Evolutionary conservation across 2,329 filamentous ascomycete species (phyloP), one percentile per base, ranked within the genome.

Genomic region (Lasiodiplodia citricola): DNA sequence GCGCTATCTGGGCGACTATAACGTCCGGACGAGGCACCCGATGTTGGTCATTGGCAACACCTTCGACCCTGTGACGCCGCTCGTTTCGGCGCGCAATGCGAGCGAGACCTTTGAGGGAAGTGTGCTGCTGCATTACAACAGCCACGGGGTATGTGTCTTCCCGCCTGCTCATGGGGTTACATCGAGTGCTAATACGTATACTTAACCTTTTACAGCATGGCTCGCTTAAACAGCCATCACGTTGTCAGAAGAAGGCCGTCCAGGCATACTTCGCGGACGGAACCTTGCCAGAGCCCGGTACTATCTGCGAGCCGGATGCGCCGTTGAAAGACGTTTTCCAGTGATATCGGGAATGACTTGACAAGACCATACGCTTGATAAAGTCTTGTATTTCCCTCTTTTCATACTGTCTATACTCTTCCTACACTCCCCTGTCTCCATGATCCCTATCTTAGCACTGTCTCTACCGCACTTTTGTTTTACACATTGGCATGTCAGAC

Each of bases 41-140:
- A 5, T 63, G 14, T 41, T 68, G 31, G 3, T 60, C 16, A 18
- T 68, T 25, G 44, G 47, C 10, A 62, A 51, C 25, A 23, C 54
- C 18, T 18, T 18, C 16, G 66, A 68, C 38, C 54, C 44, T 14
- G 66, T 54, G 10, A 68, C 66, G 44, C 55, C 66, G 25, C 13
- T 68, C 14, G 25, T 7, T 11, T 57, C 54, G 23, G 85, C 83
- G 1, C 73, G 71, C 25, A 73, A 77, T 50, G 82, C 82, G 80
- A 74, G 76, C 4, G 71, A 64, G 23, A 72, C 75, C 1, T 86
- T 86, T 70, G 78, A 81, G 0, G 82, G 81, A 1, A 83, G 80
- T 18, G 75, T 74, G 2, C 75, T 86, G 5, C 74, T 87, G 4
- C 74, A 81, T 28, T 82, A 83, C 69, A 80, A 86, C 68, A 71